Conservation (phyloP, 306 rosid species). For the Prunus dulcis region DNA sequence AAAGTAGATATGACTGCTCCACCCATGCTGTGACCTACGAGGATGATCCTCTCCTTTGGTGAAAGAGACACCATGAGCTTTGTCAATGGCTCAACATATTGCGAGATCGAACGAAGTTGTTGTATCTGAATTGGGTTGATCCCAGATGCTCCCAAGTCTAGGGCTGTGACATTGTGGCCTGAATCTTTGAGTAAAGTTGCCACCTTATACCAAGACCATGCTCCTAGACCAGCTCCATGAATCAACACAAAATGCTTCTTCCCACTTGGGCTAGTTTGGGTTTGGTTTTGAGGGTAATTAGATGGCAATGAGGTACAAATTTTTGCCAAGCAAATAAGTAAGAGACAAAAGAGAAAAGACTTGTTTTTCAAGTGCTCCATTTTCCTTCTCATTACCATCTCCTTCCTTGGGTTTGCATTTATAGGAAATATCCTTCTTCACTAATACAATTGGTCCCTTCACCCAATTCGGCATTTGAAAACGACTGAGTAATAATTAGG, state of each 20-base stretch:
- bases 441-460: no score
- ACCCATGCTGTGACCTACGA: conserved; percentile 44
- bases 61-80: conserved; percentile 28
- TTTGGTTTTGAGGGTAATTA: no score
- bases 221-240: conserved; percentile 45
- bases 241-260: conserved; percentile 35
- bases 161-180: conserved; percentile 41
- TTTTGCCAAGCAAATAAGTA: no score
- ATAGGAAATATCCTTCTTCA: no score
- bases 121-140: conserved; percentile 22
- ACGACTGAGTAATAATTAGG: no score
- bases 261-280: no score
- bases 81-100: conserved; percentile 35
- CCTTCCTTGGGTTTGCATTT: no score
- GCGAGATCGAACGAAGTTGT: conserved; percentile 1
- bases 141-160: conserved; percentile 47
- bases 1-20: conserved; percentile 28
- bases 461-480: no score
- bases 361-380: no score
- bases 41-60: conserved; percentile 28
- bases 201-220: conserved; percentile 54
- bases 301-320: no score
- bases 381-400: no score
- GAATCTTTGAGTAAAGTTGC: conserved; percentile 16
- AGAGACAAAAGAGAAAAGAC: no score